phyloP scores from a whole-genome alignment of 805 yeast species.

The Monosporozyma unispora region DNA sequence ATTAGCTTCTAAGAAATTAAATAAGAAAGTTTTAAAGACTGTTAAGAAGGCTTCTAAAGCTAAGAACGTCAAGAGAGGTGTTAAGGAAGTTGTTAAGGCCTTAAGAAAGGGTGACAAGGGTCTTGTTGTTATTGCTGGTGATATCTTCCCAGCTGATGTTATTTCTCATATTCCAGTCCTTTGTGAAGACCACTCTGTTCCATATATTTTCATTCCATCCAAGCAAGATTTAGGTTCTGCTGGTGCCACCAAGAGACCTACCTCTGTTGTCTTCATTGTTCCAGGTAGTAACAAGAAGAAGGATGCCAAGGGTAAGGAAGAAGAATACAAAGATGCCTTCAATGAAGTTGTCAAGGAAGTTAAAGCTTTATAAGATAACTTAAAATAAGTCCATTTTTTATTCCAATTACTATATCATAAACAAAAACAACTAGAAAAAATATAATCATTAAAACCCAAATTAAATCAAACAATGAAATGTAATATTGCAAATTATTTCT shows the following conservation, averaged over 20 bases:
- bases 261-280: constrained; percentile 93
- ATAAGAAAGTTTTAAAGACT: constrained; percentile 89
- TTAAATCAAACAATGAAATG: background rate
- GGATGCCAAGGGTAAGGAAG: constrained; percentile 57
- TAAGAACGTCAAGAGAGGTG: constrained; percentile 97
- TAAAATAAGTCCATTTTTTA: background rate
- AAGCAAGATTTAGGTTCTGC: constrained; percentile 98
- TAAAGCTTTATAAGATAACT: constrained; percentile 22
- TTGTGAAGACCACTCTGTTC: constrained; percentile 90
- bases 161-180: constrained; percentile 95
- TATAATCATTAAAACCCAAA: background rate
- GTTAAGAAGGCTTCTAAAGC: constrained; percentile 97
- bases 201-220: constrained; percentile 89
- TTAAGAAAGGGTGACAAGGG: constrained; percentile 98
- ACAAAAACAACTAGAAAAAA: background rate
- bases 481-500: background rate
- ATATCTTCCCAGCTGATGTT: constrained; percentile 94
- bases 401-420: background rate
- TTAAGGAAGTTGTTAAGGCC: constrained; percentile 96
- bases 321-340: constrained; percentile 83
- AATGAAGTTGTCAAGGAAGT: constrained; percentile 95
- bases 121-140: constrained; percentile 92
- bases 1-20: constrained; percentile 88
- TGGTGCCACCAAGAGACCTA: constrained; percentile 98
- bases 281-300: constrained; percentile 90